Base-by-base conservation (phyloP, 768 basidiomycete genomes). In the Termitomyces sp. region DNA sequence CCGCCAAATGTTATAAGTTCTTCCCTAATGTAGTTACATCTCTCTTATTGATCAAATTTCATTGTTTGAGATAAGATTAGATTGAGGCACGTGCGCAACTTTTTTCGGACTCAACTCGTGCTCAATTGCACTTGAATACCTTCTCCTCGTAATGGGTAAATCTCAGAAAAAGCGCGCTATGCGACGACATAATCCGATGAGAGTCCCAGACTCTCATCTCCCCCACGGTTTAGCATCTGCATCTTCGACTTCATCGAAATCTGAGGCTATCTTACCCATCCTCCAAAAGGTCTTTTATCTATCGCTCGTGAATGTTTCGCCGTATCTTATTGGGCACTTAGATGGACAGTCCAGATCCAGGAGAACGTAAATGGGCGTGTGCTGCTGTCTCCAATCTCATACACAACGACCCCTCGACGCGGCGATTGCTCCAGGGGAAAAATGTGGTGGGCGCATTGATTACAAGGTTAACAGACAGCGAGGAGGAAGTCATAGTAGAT, bases 351-450 rank as follows among this genome's bases (percentile, higher is more conserved):
- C 65, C 84, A 5, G 93, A 96, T 64, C 79, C 82, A 8, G 74
- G 81, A 1, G 95, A 98, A 64, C 84, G 95, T 55, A 92, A 93
- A 70, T 97, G 93, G 95, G 93, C 95, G 4, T 96, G 95, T 70
- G 93, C 95, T 26, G 94, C 95, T 1, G 89, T 96, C n/a, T 94
- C 92, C 12, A 96, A 93, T 71, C 77, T 98, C 51, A 96, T 96
- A 62, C 91, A 95, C 70, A 96, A 96, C 64, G 95, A 98, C 71
- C 89, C 95, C 20, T 92, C 93, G 7, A 97, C 95, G 14, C 79
- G 95, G 61, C 76, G 95, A 62, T 74, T 98, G 65, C 79, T 98
- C 20, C 95, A 96, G 68, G 90, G 91, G 32, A 93, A 91, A 74
- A 93, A 95, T 70, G 80, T 96, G 38, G 91, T 98, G 38, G 93